Evolutionary conservation across 2,329 filamentous ascomycete species (phyloP), one percentile per base, ranked within the genome.

Genomic region (Pseudogymnoascus sp.): DNA sequence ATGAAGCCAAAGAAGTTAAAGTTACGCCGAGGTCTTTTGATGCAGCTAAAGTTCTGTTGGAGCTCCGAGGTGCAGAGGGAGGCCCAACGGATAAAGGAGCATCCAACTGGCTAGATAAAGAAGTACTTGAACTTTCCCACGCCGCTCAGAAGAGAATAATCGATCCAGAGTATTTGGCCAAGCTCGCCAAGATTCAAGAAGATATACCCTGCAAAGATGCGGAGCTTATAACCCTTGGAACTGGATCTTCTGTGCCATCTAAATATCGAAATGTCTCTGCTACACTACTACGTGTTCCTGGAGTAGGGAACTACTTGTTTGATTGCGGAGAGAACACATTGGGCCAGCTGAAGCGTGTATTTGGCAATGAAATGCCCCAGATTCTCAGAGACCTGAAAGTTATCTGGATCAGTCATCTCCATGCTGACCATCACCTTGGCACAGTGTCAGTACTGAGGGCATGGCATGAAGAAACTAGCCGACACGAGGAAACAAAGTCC

Each of bases 241-340:
- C 95, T 2, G 95, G 95, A 7, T 98, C 93, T 2, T 90, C 93
- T 0, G 74, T 89, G 14, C 95, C 95, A 1, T 96, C 91, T 35
- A 96, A 96, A 73, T 95, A 97, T 75, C 89, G 95, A 70, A 99
- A 98, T 73, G 95, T 99, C 19, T 96, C 93, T 10, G 87, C 88
- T 1, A 97, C 93, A 0, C 80, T 99, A 4, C 77, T 99, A 50
- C 84, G 90, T 12, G 88, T 96, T 2, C 95, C 95, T 6, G 89
- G 87, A 3, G 84, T 87, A 69, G 95, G 95, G n/a, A 92, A 85
- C 73, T 96, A 96, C 72, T 79, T 99, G 0, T 84, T 99, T 64
- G 95, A 99, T 75, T 91, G 88, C 68, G 95, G 95, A 64, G 95
- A 99, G 75, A 92, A 91, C 71, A 97, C 95, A 0, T 78, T 98